Base-by-base conservation (phyloP, 2,329 filamentous ascomycete genomes). In the Colletotrichum caudatum region DNA sequence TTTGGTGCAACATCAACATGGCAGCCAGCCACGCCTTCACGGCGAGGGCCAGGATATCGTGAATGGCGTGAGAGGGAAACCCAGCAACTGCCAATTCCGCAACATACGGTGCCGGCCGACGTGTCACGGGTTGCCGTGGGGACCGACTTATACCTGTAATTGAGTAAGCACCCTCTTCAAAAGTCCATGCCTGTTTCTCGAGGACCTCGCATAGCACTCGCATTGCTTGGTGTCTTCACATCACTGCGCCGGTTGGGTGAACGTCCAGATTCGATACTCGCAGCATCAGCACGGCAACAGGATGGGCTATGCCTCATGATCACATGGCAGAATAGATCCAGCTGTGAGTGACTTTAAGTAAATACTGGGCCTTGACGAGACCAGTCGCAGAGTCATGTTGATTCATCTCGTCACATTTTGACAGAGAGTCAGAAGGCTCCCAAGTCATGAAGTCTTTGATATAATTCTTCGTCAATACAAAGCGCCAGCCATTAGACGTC, bases 1-100 rank as follows among this genome's bases (percentile, higher is more conserved):
- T 67, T 6, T 46, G 58, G 51, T 63, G 58, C 29, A 46, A 71
- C 64, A 68, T 53, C 6, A 35, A 53, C 3, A 48, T 20, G 35
- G 44, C 16, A 11, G 33, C n/a, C 44, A 4, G 46, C 39, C 50
- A 23, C 20, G 7, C n/a, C 46, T 48, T 48, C 8, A 12, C 20
- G 48, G 54, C 26, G 14, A n/a, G 20, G 29, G 39, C 12, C 44
- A 2, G 1, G 16, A 12, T 14, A 50, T 11, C 23, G 7, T 6
- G 11, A 23, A 39, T 57, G 37, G 37, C 8, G 44, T 39, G 29
- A 54, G n/a, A 5, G 16, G 20, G 29, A 14, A 9, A 11, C 41
- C 20, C 44, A 46, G 46, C 1, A 9, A 46, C 44, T 39, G 23
- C 53, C 53, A 35, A 44, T 67, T 23, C 46, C 18, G 20, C 20